Evolutionary conservation across 306 rosid species (phyloP).

Genomic region (Castanea crenata): DNA sequence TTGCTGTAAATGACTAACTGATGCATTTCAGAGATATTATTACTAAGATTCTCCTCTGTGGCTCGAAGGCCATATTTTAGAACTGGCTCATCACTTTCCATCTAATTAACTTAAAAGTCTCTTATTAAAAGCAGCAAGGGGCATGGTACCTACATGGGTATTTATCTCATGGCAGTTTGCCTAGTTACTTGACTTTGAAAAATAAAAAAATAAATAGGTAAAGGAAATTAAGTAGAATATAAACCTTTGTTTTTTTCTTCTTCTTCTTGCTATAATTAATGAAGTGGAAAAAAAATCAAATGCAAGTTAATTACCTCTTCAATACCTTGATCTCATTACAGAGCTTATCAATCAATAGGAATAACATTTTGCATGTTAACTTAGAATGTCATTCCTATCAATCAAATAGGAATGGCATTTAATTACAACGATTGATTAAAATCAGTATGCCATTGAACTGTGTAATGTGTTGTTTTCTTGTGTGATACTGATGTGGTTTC

Average conservation of each 20-base stretch:
- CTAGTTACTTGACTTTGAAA: too few relatives aligned
- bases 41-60: background rate
- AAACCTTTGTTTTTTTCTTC: background rate
- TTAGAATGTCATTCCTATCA: too few relatives aligned
- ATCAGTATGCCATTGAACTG: background rate
- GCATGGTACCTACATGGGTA: background rate
- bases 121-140: background rate
- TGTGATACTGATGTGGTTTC: slow-evolving; percentile 11
- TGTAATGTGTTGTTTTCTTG: slow-evolving; percentile 9
- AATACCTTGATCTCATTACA: background rate
- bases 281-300: background rate
- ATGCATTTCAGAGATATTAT: background rate
- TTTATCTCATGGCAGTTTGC: background rate
- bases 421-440: background rate
- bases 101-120: background rate
- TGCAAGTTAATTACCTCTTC: background rate
- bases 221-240: background rate
- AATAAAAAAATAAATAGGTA: background rate
- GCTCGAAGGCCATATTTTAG: too few relatives aligned
- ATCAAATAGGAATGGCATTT: background rate
- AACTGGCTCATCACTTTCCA: background rate
- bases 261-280: background rate
- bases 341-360: background rate
- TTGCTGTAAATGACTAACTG: background rate
- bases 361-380: background rate